These are phyloP conservation scores for Phaeoacremonium minimum DNA, from an alignment of 2,329 filamentous ascomycete species.

Conservation along the genomic window DNA sequence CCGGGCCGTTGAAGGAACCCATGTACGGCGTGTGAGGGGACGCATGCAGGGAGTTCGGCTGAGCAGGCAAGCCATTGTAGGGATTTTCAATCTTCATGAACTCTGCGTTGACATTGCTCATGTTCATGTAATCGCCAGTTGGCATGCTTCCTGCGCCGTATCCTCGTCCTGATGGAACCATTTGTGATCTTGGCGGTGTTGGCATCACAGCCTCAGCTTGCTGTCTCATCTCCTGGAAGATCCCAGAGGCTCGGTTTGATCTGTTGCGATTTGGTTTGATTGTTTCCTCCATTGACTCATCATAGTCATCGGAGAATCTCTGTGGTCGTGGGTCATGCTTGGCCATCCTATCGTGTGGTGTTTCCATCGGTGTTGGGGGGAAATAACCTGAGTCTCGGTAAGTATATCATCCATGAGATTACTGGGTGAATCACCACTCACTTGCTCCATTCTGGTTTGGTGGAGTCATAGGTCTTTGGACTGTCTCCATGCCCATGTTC, in stretches of 20 bases:
- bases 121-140: slow-evolving; percentile 51
- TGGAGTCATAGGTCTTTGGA: slow-evolving; percentile 57
- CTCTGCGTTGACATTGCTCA: slow-evolving; percentile 24
- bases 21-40: slow-evolving; percentile 48
- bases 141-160: slow-evolving; percentile 49
- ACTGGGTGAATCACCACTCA: slow-evolving; percentile 30
- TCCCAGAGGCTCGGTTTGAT: slow-evolving; percentile 39
- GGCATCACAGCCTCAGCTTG: slow-evolving; percentile 49
- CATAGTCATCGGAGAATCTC: slow-evolving; percentile 57
- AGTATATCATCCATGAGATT: slow-evolving; percentile 2
- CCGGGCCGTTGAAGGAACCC: slow-evolving; percentile 27
- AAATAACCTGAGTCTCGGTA: slow-evolving; percentile 46
- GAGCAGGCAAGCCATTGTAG: slow-evolving; percentile 25
- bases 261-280: slow-evolving; percentile 50
- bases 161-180: slow-evolving; percentile 29
- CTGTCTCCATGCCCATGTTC: slow-evolving; percentile 38
- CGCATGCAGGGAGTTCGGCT: slow-evolving; percentile 42
- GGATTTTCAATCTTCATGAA: slow-evolving; percentile 26
- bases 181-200: slow-evolving; percentile 50
- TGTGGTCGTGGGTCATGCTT: slow-evolving; percentile 36
- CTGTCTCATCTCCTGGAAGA: slow-evolving; percentile 56
- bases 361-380: slow-evolving; percentile 65
- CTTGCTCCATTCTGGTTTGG: slow-evolving; percentile 54
- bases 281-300: slow-evolving; percentile 64
- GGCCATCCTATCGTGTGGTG: slow-evolving; percentile 45